Evolutionary conservation across 768 basidiomycete genomes (phyloP), one percentile per base, ranked within the genome.

Genomic region (Amanita pseudoporphyria): DNA sequence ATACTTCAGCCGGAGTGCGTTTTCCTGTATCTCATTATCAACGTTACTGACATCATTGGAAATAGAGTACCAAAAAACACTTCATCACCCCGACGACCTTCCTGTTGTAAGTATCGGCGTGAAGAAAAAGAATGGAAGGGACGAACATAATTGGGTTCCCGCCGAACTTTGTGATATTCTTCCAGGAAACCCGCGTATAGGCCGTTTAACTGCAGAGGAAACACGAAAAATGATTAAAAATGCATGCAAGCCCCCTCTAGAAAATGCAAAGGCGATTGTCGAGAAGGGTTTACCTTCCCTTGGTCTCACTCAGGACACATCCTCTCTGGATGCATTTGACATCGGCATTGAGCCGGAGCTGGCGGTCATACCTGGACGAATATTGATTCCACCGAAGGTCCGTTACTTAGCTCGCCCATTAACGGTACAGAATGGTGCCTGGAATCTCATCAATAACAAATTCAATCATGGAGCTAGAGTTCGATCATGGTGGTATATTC

Each of bases 141-240:
- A 42, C 13, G 26, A 24, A 28, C 40, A 42, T n/a, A 42, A 22
- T 13, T 76, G 62, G 55, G 62, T 87, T 1, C 87, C 87, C 0
- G 78, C 83, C 0, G 87, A 89, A 60, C 43, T 89, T 1, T 88
- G 87, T 65, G 65, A 75, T 16, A 83, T 90, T 41, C 61, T 70
- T 9, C 63, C 72, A 0, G 80, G 80, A 7, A 77, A 77, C 53
- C 68, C 80, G 0, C 84, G 76, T 63, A 68, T 71, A 18, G 82
- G 76, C 6, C 78, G 72, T 51, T 77, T 89, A 2, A 71, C 63
- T 49, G 77, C 77, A 16, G 67, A 57, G 9, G 80, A 84, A 57
- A 85, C 83, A 0, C 66, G 77, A 0, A 63, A 69, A n/a, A 88
- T 90, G 87, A 82, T 89, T 49, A 68, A 66, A 38, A 66, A 66